A percentile compares a stretch with the other conserved stretches of the same genome.
Conservation (phyloP, 2,329 filamentous ascomycete species). For the Chaetomium sp. region DNA sequence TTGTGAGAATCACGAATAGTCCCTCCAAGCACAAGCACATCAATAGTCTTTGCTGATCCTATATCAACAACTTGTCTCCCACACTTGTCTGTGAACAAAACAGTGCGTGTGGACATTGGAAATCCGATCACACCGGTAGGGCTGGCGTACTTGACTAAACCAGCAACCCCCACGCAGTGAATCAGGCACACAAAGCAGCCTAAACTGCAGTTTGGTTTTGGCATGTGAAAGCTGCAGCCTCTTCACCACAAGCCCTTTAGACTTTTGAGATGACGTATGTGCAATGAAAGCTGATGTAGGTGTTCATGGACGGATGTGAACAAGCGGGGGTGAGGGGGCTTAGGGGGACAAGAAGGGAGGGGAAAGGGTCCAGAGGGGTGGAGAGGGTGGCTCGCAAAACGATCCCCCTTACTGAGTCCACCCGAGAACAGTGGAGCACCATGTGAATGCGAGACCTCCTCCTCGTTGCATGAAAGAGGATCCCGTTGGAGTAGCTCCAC, state of each 20-base stretch:
- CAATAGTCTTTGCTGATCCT: no score
- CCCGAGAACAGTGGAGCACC: conserved; percentile 3
- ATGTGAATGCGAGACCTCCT: not conserved
- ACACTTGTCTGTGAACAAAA: no score
- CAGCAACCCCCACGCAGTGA: not conserved
- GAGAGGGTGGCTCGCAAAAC: no score
- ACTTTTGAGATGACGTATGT: not conserved
- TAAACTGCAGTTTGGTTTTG: not conserved
- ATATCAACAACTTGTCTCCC: no score
- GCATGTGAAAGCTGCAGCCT: not conserved
- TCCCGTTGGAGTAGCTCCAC: conserved; percentile 7
- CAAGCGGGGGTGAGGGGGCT: not conserved
- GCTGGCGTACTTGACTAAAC: not conserved
- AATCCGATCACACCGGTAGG: no score
- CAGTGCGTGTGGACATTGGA: no score
- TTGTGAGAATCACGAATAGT: no score
- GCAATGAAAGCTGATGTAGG: not conserved
- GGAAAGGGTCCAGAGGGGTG: not conserved
- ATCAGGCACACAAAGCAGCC: not conserved
- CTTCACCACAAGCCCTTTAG: not conserved
- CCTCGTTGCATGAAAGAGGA: not conserved
- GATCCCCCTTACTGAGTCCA: not conserved
- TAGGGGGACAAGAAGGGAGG: not conserved
- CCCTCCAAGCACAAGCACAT: no score
- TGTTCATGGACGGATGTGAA: not conserved